Evolutionary conservation across 139 green algal genomes (phyloP), one percentile per base, ranked within the genome.

Genomic region (Pseudopediastrum boryanum): DNA sequence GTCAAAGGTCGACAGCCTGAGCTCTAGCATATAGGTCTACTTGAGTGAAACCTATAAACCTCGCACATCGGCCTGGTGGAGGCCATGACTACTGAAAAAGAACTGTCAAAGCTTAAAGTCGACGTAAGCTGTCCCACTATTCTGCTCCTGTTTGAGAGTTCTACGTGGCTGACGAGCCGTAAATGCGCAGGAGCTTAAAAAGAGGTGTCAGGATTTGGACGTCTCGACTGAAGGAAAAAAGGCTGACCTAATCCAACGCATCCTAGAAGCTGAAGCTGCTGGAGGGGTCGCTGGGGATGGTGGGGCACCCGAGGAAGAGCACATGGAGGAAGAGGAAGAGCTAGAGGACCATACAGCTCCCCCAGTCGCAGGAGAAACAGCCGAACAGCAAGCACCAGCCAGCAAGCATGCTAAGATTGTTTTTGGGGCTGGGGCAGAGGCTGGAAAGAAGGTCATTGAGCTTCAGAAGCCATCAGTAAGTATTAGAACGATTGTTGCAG

Each of bases 331-430:
- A 7, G 54, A 8, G 8, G 54, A 25, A 27, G 54, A 8, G 54
- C 54, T 7, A 27, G 8, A 25, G 8, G 8, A 25, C 7, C n/a
- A 25, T 8, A 27, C 54, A 8, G 8, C 54, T 27, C n/a, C 54
- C 54, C 31, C 31, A 25, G 54, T 25, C 54, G 7, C 54, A 6
- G 48, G 19, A 16, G 48, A 16, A 27, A 25, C 33, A 6, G 10
- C 54, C 54, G 48, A 64, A 27, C 10, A 27, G 54, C 54, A 64
- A 64, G 54, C 54, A 64, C 54, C 54, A 64, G 54, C 54, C n/a
- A n/a, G 54, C 54, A 64, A 38, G 12, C n/a, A 64, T 25, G 31
- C 33, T 27, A 64, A 13, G n/a, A 25, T 64, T 25, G 8, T 27
- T 6, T 25, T 27, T 25, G 54, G n/a, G 7, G 54, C 31, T 25